A percentile compares a stretch with the other conserved stretches of the same genome.
Evolutionary conservation across 75 land plant genomes (phyloP).

Genomic region (Cryptomeria japonica): DNA sequence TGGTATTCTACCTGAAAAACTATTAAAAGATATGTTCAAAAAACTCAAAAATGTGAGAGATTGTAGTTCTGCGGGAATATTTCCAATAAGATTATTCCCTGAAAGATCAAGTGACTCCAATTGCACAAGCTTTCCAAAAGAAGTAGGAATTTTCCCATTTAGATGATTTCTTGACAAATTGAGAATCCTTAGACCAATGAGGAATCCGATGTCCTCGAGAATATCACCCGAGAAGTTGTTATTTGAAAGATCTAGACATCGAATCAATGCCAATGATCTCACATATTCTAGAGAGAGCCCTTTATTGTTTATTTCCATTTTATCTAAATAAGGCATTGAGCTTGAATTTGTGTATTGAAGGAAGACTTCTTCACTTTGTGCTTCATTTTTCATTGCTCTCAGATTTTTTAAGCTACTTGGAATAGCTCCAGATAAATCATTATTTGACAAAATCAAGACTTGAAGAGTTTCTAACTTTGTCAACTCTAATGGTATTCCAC

Average conservation of each 20-base stretch:
- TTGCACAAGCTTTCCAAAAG: constrained; percentile 9
- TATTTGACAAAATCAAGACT: constrained; percentile 2
- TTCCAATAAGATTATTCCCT: constrained; percentile 29
- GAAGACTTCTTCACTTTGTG: background rate
- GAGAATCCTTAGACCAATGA: background rate
- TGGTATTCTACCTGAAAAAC: constrained; percentile 33
- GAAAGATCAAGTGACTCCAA: constrained; percentile 39
- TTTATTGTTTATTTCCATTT: background rate
- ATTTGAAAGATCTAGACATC: constrained; percentile 22
- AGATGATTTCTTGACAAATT: constrained; percentile 31
- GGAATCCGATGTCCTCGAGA: constrained; percentile 15
- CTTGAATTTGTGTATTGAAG: no score
- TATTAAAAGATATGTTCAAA: constrained; percentile 42
- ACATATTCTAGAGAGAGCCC: background rate
- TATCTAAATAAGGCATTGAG: background rate
- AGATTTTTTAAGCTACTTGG: background rate
- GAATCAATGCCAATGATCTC: background rate
- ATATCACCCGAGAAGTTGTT: constrained; percentile 26
- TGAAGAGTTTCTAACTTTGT: background rate
- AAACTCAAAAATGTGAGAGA: constrained; percentile 19
- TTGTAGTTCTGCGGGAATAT: constrained; percentile 27
- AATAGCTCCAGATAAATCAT: background rate
- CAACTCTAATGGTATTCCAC: background rate
- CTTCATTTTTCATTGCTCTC: background rate
- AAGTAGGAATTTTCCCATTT: constrained; percentile 22